A percentile compares a stretch with the other conserved stretches of the same genome.
phyloP scores from a whole-genome alignment of 164 flowering plant species.

The Buxus sempervirens region DNA sequence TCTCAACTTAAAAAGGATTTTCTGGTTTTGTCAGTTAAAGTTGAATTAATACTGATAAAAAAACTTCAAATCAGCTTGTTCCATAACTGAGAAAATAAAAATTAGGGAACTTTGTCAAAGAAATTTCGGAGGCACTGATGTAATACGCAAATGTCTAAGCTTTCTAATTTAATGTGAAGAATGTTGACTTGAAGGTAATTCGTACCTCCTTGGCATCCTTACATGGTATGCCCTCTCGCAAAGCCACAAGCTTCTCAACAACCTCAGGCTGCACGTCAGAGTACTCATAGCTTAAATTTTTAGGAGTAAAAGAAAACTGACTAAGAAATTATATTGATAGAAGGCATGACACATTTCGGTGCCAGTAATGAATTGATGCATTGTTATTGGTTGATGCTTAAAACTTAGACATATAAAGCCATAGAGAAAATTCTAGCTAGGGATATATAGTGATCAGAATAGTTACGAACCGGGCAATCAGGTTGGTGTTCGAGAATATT shows the following conservation, averaged over 20 bases:
- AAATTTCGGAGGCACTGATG: neutral
- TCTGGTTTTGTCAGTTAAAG: neutral
- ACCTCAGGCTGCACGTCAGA: slow-evolving; percentile 77
- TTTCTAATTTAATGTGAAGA: too few species aligned
- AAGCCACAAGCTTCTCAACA: slow-evolving; percentile 83
- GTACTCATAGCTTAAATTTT: neutral
- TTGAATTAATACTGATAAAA: neutral
- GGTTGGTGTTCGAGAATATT: slow-evolving; percentile 95
- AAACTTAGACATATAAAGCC: neutral
- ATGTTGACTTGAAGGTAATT: neutral
- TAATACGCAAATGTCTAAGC: neutral
- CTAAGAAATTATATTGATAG: neutral
- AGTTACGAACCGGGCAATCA: slow-evolving; percentile 84
- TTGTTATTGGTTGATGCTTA: neutral
- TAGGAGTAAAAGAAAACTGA: too few species aligned
- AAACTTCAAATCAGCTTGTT: neutral
- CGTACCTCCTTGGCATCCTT: slow-evolving; percentile 97
- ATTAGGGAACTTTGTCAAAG: neutral
- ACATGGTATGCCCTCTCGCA: slow-evolving; percentile 93
- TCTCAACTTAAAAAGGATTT: too few species aligned
- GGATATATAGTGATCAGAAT: neutral
- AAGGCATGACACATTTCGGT: neutral
- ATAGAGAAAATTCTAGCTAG: neutral
- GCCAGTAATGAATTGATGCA: neutral
- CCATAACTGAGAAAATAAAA: neutral